phyloP scores from a whole-genome alignment of 2,329 filamentous ascomycete species.

The Rutstroemia sydowiana region DNA sequence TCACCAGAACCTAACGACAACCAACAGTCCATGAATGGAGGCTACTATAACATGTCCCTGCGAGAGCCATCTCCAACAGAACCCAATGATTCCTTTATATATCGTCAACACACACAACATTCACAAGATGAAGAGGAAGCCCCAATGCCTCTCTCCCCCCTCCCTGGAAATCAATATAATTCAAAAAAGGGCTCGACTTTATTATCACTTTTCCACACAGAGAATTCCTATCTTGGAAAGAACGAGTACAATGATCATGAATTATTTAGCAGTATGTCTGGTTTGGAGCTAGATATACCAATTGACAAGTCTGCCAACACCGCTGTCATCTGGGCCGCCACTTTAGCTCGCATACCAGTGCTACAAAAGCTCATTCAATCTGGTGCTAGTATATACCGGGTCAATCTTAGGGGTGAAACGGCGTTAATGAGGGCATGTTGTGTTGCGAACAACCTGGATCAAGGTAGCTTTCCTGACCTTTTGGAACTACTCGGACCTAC shows the following conservation, averaged over 20 bases:
- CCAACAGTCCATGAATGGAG: constrained; percentile 23
- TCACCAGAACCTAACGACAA: constrained; percentile 39
- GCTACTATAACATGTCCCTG: constrained; percentile 47
- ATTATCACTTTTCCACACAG: constrained; percentile 70
- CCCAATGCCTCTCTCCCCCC: constrained; percentile 7
- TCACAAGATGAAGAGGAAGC: too few relatives aligned
- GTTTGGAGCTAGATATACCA: constrained; percentile 81
- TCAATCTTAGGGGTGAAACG: constrained; percentile 86
- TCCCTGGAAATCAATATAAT: constrained; percentile 52
- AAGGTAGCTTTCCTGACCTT: constrained; percentile 81
- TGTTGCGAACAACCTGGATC: constrained; percentile 91
- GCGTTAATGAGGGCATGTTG: constrained; percentile 87
- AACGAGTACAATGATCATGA: constrained; percentile 69
- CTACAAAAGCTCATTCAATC: constrained; percentile 73
- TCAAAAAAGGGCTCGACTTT: constrained; percentile 69
- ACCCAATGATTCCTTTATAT: too few relatives aligned
- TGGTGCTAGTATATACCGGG: constrained; percentile 79
- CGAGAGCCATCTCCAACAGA: constrained; percentile 34
- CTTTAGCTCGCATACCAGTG: constrained; percentile 76
- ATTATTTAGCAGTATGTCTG: constrained; percentile 66
- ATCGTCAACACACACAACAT: too few relatives aligned
- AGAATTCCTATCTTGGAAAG: constrained; percentile 45
- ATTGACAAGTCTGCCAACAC: constrained; percentile 86
- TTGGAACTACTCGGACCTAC: constrained; percentile 83
- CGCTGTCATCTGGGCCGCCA: constrained; percentile 92